Evolutionary conservation across 1,139 yeast genomes (phyloP).

Genomic region (Blastobotrys serpentis): DNA sequence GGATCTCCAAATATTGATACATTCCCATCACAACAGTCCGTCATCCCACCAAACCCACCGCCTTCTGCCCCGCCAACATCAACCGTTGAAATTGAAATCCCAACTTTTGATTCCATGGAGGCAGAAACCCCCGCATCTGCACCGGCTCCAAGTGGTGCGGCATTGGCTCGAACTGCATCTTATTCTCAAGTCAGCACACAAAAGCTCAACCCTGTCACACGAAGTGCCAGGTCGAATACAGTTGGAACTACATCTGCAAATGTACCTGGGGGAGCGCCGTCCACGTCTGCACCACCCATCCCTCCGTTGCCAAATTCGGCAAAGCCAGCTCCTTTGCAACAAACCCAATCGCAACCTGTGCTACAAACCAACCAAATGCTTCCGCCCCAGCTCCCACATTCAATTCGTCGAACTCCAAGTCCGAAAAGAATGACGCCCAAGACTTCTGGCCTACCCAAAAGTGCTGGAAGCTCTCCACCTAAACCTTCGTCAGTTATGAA

Average conservation of each 20-base stretch:
- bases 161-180: constrained; percentile 10
- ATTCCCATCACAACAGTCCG: constrained; percentile 14
- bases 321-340: constrained; percentile 17
- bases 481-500: constrained; percentile 11
- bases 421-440: constrained; percentile 22
- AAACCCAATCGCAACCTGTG: constrained; percentile 14
- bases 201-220: constrained; percentile 19
- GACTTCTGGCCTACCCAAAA: constrained; percentile 7
- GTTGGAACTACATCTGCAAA: constrained; percentile 9
- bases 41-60: constrained; percentile 19
- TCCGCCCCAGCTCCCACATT: constrained; percentile 18
- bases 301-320: constrained; percentile 17
- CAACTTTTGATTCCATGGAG: constrained; percentile 45
- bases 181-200: constrained; percentile 1
- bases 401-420: constrained; percentile 22
- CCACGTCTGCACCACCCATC: constrained; percentile 15
- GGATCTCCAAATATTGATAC: not conserved
- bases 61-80: constrained; percentile 43
- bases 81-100: constrained; percentile 57
- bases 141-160: constrained; percentile 9
- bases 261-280: constrained; percentile 1
- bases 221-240: constrained; percentile 21
- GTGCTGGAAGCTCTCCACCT: constrained; percentile 11
- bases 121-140: constrained; percentile 20
- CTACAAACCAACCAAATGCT: constrained; percentile 13